Conservation (phyloP, 768 basidiomycete species). For the Hydnomerulius pinastri region DNA sequence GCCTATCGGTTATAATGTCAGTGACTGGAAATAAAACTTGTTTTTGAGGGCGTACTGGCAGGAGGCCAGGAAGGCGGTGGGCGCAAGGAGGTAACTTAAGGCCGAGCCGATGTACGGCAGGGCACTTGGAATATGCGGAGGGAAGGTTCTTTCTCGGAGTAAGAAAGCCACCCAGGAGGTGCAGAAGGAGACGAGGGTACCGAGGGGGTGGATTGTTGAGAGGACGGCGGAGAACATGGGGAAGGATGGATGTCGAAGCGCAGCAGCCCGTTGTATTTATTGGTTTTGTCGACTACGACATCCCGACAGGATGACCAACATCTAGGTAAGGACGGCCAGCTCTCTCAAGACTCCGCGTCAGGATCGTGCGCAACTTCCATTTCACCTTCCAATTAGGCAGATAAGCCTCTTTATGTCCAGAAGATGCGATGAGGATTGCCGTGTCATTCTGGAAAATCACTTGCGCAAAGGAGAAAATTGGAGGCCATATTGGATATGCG, state of each 20-base stretch:
- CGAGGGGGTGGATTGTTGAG: neutral
- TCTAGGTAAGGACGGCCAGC: too few relatives aligned
- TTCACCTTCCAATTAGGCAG: too few relatives aligned
- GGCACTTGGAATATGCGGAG: conserved; percentile 10
- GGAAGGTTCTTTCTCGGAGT: neutral
- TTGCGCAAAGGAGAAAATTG: too few relatives aligned
- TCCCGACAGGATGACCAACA: neutral
- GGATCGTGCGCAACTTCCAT: neutral
- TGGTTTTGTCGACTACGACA: neutral
- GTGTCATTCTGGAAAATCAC: too few relatives aligned
- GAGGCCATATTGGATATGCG: too few relatives aligned
- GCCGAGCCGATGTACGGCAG: conserved; percentile 19
- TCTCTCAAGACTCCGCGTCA: neutral
- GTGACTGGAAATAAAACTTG: neutral
- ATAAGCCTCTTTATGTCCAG: too few relatives aligned
- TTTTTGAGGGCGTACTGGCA: conserved; percentile 23
- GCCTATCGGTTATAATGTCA: conserved; percentile 7
- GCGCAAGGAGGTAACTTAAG: conserved; percentile 14
- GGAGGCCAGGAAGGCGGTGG: conserved; percentile 12
- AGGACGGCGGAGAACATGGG: conserved; percentile 4
- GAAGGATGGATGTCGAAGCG: too few relatives aligned
- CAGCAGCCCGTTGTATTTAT: too few relatives aligned
- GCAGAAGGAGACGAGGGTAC: neutral
- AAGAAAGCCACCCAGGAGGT: neutral
- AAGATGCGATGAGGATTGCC: too few relatives aligned